Evolutionary conservation across 306 rosid species (phyloP), one percentile per base, ranked within the genome.

Genomic region (Medicago lupulina): DNA sequence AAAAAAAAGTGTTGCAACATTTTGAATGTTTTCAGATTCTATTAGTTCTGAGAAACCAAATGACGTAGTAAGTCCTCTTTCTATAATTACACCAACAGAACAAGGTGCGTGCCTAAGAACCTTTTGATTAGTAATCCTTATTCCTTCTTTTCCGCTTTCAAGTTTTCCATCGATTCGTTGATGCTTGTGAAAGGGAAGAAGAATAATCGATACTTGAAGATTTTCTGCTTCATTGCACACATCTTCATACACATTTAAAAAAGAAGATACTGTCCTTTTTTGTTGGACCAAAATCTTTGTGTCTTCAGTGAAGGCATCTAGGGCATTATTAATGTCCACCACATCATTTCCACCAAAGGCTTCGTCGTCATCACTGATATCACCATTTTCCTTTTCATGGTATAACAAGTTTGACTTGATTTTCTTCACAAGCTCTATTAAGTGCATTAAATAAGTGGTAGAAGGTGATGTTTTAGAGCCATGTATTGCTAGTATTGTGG

Each of bases 51-150:
- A 83, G 76, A 95, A 92, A 4, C 89, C 86, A 6, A 87, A 83
- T 1, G 73, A 83, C 2, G 86, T 86, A 0, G 87, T 79, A 8
- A 76, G 79, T 6, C 93, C 88, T 71, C 97, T 78, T 60, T 86
- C 94, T 5, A 92, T 83, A 1, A 95, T 61, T 1, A 95, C 74
- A 51, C 98, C 98, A 0, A 92, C 88, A 0, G 97, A 84, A 63
- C 97, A 87, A 13, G 96, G 96, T 0, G 97, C 96, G 7, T 95
- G 97, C 12, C 97, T 89, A 1, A 95, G 87, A 81, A 95, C 83
- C 87, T 95, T 95, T 16, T 92, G 98, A 64, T 95, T 95, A 2
- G 98, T 92, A 1, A 85, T 83, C 73, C 97, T 74, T 8, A 92
- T 82, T 3, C 89, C 97, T 59, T 95, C 97, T 23, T 89, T 95